Evolutionary conservation across 805 yeast species (phyloP), one percentile per base, ranked within the genome.

Genomic region (Nakazawaea populi): DNA sequence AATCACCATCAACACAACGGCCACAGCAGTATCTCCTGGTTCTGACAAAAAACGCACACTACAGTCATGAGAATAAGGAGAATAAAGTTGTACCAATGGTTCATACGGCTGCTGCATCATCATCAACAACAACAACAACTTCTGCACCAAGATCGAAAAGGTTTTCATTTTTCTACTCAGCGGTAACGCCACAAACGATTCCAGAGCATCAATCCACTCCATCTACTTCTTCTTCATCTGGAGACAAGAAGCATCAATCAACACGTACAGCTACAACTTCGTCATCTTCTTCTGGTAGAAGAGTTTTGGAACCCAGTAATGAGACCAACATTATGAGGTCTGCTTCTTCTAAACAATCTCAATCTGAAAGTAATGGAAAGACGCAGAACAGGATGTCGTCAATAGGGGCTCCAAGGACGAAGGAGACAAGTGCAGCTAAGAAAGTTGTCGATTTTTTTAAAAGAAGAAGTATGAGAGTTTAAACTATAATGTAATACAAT

Each of bases 381-480:
- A 54, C 14, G 29, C 54, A 28, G 42, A 41, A 40, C 32, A 43
- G 47, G 28, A 46, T 43, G 44, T 48, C 51, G 14, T 32, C 43
- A 30, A 37, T 37, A 10, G 47, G 42, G 27, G 9, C 35, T 24
- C 24, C 42, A 10, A 45, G 46, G 32, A 65, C 71, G 54, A 80
- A 77, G 57, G 88, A 83, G 57, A 80, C 82, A 24, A 83, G 90
- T 45, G 85, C 94, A 2, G 89, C 94, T 5, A 80, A 83, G 61
- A 82, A 81, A 59, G 90, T 85, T 8, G 80, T 85, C 76, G 91
- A 85, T 64, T 85, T 85, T 63, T 85, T 85, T 71, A 84, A 84
- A 62, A 76, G 91, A 67, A 78, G 88, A 67, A 80, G 72, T 58
- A 64, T 68, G 51, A 63, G 73, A 56, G 67, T 68, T 34, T 68